Conservation (phyloP, 1,139 yeast species). For the Arxiozyma bovina region DNA sequence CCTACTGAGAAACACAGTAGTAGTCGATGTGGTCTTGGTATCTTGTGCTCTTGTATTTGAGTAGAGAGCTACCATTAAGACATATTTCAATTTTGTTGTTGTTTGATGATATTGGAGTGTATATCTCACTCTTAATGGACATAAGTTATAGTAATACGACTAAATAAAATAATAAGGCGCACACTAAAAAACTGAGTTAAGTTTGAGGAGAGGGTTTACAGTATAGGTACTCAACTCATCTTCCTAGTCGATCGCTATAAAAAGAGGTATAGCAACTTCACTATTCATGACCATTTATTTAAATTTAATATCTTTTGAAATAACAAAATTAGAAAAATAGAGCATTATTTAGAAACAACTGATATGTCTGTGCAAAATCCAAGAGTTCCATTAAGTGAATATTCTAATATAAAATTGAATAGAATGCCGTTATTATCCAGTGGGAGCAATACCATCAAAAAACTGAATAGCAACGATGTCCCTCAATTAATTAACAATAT, state of each 20-base stretch:
- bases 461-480: neutral
- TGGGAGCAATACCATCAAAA: neutral
- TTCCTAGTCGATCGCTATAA: neutral
- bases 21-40: neutral
- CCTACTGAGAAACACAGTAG: neutral
- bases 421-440: slow-evolving; percentile 8
- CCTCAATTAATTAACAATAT: neutral
- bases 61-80: neutral
- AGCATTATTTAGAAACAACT: neutral
- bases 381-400: slow-evolving; percentile 24
- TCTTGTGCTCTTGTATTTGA: neutral
- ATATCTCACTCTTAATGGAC: neutral
- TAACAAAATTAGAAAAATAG: neutral
- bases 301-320: neutral
- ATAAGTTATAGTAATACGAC: neutral
- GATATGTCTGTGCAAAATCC: slow-evolving; percentile 5
- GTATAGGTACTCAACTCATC: neutral
- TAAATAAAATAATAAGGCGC: neutral
- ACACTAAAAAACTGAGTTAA: neutral
- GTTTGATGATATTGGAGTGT: neutral
- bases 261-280: neutral
- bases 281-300: neutral
- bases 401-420: slow-evolving; percentile 22
- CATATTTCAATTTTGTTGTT: too few species aligned
- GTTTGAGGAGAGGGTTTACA: neutral